phyloP scores from a whole-genome alignment of 2,329 filamentous ascomycete genomes.

The Fusarium sp. region DNA sequence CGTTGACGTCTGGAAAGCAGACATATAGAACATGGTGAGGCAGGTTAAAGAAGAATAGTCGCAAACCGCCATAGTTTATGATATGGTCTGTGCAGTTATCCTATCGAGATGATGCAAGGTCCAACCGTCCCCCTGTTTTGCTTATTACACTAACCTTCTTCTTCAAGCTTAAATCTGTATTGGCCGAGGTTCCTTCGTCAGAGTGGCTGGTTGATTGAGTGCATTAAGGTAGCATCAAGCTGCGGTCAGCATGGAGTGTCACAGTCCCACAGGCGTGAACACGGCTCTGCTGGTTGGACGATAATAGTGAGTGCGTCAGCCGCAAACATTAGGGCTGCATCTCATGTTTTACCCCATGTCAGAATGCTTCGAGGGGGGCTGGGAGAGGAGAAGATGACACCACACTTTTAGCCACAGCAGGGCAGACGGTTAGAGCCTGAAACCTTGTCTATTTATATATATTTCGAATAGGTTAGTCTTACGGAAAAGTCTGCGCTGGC shows the following conservation, averaged over 20 bases:
- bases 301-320: not conserved
- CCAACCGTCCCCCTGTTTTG: not conserved
- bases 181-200: not conserved
- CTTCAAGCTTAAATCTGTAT: not conserved
- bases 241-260: not conserved
- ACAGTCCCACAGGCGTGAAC: not conserved
- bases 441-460: not conserved
- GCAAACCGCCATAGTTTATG: not conserved
- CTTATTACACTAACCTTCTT: too few relatives aligned
- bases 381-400: not conserved
- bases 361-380: not conserved
- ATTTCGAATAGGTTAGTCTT: not conserved
- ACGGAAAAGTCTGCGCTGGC: not conserved
- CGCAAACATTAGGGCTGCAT: not conserved
- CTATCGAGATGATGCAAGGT: not conserved
- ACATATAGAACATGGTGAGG: not conserved
- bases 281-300: not conserved
- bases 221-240: not conserved
- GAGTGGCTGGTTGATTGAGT: not conserved
- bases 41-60: not conserved
- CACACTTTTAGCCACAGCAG: not conserved
- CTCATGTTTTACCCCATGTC: not conserved
- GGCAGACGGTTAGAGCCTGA: not conserved
- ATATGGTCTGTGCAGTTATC: not conserved
- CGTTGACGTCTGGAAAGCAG: not conserved